Evolutionary conservation across 1,139 yeast genomes (phyloP), one percentile per base, ranked within the genome.

Genomic region (Kodamaea sp.): DNA sequence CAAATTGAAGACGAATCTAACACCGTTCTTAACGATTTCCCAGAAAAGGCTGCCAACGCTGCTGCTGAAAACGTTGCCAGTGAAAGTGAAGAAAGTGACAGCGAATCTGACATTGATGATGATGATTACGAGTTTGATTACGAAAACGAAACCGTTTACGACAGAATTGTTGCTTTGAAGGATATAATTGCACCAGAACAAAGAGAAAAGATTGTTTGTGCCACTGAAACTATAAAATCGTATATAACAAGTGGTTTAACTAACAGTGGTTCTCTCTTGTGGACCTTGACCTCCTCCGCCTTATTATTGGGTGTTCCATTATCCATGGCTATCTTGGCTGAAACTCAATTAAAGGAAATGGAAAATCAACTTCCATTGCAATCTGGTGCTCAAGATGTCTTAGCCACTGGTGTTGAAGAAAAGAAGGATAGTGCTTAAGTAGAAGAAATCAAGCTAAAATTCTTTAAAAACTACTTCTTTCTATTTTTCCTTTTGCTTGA

Each of bases 271-370:
- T 75, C 76, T 53, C 70, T 85, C 36, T 73, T 90, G 49, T 94
- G 97, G 97, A 75, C 84, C 44, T 54, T 88, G 46, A 82, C 97
- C 27, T 83, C 97, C 12, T 79, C 94, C 39, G 81, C 88, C 30
- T 70, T 94, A 55, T 77, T 92, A 50, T 73, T 92, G 56, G 97
- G 97, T 59, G 96, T 89, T 40, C 98, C 98, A 47, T 74, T 88
- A 53, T 83, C 96, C 6, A 73, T 92, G 58, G 86, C 96, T 39
- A 85, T 90, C 52, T 75, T 90, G 56, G 81, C 90, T 46, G 98
- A 90, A 71, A 92, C 89, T 57, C 97, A 90, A 70, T 77, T 90
- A 60, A 81, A 82, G 62, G 97, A 90, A 68, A 79, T 88, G 84
- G 97, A 90, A 71, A 87, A 86, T 72, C 95, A 88, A 60, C 82